Conservation (phyloP, 1,284 basidiomycete species). For the Sporisorium sorghi region DNA sequence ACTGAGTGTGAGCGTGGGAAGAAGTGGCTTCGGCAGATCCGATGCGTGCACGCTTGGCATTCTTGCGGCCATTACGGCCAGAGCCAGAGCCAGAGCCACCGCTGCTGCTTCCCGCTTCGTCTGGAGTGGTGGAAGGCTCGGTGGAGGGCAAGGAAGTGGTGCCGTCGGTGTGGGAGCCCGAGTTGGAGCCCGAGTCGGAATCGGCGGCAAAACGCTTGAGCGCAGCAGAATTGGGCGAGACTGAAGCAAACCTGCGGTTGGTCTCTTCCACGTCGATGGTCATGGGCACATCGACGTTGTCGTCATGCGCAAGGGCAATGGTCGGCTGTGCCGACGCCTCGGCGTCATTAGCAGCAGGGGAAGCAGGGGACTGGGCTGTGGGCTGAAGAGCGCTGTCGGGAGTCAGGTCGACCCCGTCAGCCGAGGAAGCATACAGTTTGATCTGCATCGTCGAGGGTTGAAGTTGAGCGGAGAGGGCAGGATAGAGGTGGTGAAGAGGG, state of each 20-base stretch:
- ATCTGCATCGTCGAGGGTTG: conserved; percentile 5
- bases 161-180: conserved; percentile 35
- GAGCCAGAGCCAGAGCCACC: conserved; percentile 10
- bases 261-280: conserved; percentile 41
- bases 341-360: neutral
- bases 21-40: conserved; percentile 19
- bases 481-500: neutral
- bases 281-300: conserved; percentile 20
- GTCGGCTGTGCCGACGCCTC: neutral
- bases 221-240: conserved; percentile 22
- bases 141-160: conserved; percentile 40
- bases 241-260: conserved; percentile 34
- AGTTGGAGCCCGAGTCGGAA: conserved; percentile 35
- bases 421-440: conserved; percentile 2
- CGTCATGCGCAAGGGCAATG: neutral
- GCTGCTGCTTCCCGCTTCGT: conserved; percentile 30
- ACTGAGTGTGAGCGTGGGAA: neutral
- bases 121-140: conserved; percentile 42
- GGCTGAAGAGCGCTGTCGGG: neutral
- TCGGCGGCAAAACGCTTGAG: conserved; percentile 44
- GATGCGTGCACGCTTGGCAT: conserved; percentile 24
- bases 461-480: neutral
- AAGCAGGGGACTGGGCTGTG: neutral
- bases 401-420: neutral
- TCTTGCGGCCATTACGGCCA: conserved; percentile 8